Evolutionary conservation across 371 early-diverging fungal genomes (phyloP), one percentile per base, ranked within the genome.

Genomic region (Amoeboradix gromovi): DNA sequence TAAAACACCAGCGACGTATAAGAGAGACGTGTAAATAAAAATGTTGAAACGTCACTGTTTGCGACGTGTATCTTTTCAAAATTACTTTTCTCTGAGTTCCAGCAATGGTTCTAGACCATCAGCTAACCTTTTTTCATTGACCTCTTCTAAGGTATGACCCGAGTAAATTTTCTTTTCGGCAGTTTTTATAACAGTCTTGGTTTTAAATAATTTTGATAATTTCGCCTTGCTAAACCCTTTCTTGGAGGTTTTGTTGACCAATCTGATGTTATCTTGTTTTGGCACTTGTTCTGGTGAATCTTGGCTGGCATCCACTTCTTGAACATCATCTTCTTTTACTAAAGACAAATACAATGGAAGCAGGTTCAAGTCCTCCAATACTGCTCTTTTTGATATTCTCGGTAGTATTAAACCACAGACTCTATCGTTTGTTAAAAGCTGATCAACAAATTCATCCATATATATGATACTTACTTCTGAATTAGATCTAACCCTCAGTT

Each of bases 371-470:
- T 93, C 92, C 73, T 92, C 97, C 22, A 95, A 75, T 1, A 86
- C 78, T 72, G 85, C 72, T 28, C 97, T 80, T 48, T 84, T 86
- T 16, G 81, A 80, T 16, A 96, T 71, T 29, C 86, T 81, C 0
- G 96, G 96, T 68, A 96, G 76, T 30, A 89, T 87, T 1, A 88
- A 85, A 76, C 88, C 89, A 72, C 90, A 94, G 0, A 88, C 88
- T 66, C 89, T 83, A 5, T 87, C 85, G 30, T 87, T 82, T 17
- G 76, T 76, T 66, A 96, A 77, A 31, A 96, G 77, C 29, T 82
- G 77, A 73, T 94, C 94, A 29, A 93, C 82, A 73, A 94, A 90
- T 73, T 88, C 86, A 72, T 95, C 95, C 86, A 96, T 86, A 71
- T 82, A 78, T 0, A 85, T 83, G 2, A 95, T 74, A 12, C 73